Evolutionary conservation across 2,329 filamentous ascomycete genomes (phyloP).

Genomic region (Fusarium sp.): DNA sequence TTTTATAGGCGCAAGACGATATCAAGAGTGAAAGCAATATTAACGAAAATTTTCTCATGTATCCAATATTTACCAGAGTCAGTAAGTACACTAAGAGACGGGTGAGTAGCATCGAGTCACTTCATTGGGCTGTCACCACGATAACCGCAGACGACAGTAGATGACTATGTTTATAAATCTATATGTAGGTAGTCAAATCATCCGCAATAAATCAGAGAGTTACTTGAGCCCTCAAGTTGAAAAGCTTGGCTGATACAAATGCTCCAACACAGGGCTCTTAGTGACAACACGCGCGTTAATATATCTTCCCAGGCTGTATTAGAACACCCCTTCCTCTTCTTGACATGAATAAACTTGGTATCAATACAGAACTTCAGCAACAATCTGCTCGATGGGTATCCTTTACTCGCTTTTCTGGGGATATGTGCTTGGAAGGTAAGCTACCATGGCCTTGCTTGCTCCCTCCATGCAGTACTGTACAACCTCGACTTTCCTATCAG

Average conservation of each 20-base stretch:
- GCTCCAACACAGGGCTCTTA: neutral
- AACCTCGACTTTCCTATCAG: slow-evolving; percentile 72
- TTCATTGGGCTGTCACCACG: too few relatives aligned
- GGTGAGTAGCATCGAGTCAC: too few relatives aligned
- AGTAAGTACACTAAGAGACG: too few relatives aligned
- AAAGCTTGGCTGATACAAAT: neutral
- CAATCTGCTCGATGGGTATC: neutral
- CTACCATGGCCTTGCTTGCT: slow-evolving; percentile 85
- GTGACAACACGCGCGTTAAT: neutral
- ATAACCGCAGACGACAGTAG: too few relatives aligned
- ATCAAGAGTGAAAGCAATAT: neutral
- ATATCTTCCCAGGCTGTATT: neutral
- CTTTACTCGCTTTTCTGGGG: slow-evolving; percentile 15
- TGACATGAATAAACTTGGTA: neutral
- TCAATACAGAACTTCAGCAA: neutral
- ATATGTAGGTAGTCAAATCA: too few relatives aligned
- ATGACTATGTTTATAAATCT: too few relatives aligned
- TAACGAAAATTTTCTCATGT: too few relatives aligned
- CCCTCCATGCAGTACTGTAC: slow-evolving; percentile 93
- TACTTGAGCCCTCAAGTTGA: too few relatives aligned
- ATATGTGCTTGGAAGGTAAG: slow-evolving; percentile 64
- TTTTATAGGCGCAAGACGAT: neutral
- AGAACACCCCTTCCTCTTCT: neutral
- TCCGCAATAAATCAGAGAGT: too few relatives aligned
- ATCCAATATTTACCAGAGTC: too few relatives aligned